Evolutionary conservation across 1,284 basidiomycete genomes (phyloP).

Genomic region (Ustilago crameri): DNA sequence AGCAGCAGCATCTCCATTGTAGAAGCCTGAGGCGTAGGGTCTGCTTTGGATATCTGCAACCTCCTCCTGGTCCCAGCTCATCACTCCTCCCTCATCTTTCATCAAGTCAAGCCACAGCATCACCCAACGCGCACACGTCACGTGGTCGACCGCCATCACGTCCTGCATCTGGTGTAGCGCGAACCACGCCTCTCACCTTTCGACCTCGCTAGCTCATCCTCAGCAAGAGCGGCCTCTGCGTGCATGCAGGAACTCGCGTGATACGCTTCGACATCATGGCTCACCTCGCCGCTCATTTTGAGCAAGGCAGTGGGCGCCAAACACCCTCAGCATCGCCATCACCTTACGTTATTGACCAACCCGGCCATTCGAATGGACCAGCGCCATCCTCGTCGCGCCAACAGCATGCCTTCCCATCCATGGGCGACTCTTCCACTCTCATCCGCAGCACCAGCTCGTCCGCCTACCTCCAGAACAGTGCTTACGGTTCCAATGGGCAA

Average conservation of each 20-base stretch:
- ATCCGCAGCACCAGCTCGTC: constrained; percentile 13
- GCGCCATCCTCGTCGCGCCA: constrained; percentile 18
- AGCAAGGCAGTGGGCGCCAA: constrained; percentile 24
- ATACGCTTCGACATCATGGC: constrained; percentile 23
- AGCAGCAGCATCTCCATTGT: neutral
- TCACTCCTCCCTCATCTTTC: no score
- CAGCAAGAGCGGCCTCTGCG: no score
- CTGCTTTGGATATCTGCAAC: no score
- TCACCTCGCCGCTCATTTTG: constrained; percentile 43
- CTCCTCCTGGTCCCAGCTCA: no score
- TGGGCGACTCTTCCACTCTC: constrained; percentile 20
- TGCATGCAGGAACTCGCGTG: neutral
- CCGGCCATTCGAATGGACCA: neutral
- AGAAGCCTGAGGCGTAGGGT: no score
- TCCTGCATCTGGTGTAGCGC: no score
- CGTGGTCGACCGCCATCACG: no score
- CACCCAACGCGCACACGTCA: no score
- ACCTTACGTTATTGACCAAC: constrained; percentile 16
- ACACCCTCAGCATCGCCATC: constrained; percentile 23
- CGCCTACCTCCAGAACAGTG: constrained; percentile 8
- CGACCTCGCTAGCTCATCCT: no score
- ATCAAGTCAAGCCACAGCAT: no score
- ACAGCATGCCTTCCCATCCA: constrained; percentile 25
- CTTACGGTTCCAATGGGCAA: constrained; percentile 13
- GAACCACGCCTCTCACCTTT: no score